Conservation (phyloP, 2,329 filamentous ascomycete genomes). For the Penicillium rolfsii region DNA sequence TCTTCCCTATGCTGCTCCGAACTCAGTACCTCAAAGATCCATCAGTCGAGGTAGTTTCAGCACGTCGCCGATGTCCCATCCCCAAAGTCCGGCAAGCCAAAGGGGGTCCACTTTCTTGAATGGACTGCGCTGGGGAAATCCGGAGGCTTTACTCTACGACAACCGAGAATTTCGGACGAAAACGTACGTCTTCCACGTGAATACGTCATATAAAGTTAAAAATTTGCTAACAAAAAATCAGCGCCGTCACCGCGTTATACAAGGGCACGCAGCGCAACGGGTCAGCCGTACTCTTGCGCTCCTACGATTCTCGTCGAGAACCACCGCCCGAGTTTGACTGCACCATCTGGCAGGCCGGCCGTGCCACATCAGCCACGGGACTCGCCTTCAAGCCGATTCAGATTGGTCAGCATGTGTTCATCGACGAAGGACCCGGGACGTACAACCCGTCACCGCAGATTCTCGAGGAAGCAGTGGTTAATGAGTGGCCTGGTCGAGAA, state of each 20-base stretch:
- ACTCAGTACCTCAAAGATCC: constrained; percentile 59
- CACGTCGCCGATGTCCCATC: constrained; percentile 71
- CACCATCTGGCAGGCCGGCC: constrained; percentile 94
- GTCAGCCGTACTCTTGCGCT: constrained; percentile 75
- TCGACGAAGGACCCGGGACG: constrained; percentile 87
- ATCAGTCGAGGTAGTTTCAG: constrained; percentile 79
- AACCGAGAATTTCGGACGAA: constrained; percentile 82
- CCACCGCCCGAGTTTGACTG: constrained; percentile 89
- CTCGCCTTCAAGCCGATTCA: constrained; percentile 95
- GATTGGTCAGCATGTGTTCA: constrained; percentile 89
- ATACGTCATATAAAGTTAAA: no score
- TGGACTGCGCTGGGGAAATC: constrained; percentile 69
- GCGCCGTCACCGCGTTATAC: constrained; percentile 87
- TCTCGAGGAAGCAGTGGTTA: constrained; percentile 85
- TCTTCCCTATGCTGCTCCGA: constrained; percentile 48
- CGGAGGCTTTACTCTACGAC: constrained; percentile 87
- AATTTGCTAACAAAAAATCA: constrained; percentile 42
- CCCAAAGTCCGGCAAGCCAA: constrained; percentile 59
- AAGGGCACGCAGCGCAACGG: constrained; percentile 74
- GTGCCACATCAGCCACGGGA: constrained; percentile 88
- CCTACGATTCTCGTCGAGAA: constrained; percentile 93
- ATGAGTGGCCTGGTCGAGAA: constrained; percentile 94
- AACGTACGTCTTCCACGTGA: constrained; percentile 60
- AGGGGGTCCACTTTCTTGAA: constrained; percentile 54
- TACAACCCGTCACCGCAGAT: constrained; percentile 88